Percentiles rank a stretch among this genome's conserved stretches.
Conservation (phyloP, 2,329 filamentous ascomycete species). For the Orbilia blumenaviensis region DNA sequence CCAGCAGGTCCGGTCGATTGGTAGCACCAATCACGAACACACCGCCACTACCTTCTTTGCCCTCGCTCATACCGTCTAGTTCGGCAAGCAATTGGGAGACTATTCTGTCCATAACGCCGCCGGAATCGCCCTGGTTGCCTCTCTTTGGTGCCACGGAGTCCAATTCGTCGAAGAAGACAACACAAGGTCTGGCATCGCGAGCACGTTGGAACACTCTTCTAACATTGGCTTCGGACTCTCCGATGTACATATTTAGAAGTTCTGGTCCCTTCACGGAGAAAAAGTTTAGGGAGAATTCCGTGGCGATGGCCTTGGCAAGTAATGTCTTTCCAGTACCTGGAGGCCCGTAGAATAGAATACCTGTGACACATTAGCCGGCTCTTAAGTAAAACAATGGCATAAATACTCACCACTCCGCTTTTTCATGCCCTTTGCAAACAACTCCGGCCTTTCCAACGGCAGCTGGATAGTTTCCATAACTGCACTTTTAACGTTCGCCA, state of each 20-base stretch:
- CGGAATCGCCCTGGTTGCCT: conserved; percentile 95
- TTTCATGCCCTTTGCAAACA: conserved; percentile 98
- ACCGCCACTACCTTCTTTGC: conserved; percentile 79
- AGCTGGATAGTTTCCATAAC: conserved; percentile 96
- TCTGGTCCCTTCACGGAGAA: conserved; percentile 93
- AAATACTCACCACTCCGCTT: conserved; percentile 76
- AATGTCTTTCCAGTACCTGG: conserved; percentile 91
- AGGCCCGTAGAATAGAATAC: conserved; percentile 87
- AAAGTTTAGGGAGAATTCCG: conserved; percentile 92
- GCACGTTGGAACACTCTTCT: conserved; percentile 87
- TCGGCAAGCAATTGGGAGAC: conserved; percentile 94
- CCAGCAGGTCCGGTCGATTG: conserved; percentile 90
- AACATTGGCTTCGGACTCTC: conserved; percentile 91
- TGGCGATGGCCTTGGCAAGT: conserved; percentile 91
- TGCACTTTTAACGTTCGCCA: conserved; percentile 95
- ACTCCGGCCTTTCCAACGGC: conserved; percentile 86
- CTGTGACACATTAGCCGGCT: neutral
- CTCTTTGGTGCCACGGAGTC: conserved; percentile 95
- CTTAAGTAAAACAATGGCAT: neutral
- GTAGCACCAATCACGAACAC: conserved; percentile 98
- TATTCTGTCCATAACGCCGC: conserved; percentile 97
- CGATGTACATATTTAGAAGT: conserved; percentile 94
- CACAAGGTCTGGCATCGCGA: conserved; percentile 83
- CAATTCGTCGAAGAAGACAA: conserved; percentile 92
- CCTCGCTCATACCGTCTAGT: conserved; percentile 96